Conservation (phyloP, 768 basidiomycete genomes). For the Paxillus ammoniavirescens region DNA sequence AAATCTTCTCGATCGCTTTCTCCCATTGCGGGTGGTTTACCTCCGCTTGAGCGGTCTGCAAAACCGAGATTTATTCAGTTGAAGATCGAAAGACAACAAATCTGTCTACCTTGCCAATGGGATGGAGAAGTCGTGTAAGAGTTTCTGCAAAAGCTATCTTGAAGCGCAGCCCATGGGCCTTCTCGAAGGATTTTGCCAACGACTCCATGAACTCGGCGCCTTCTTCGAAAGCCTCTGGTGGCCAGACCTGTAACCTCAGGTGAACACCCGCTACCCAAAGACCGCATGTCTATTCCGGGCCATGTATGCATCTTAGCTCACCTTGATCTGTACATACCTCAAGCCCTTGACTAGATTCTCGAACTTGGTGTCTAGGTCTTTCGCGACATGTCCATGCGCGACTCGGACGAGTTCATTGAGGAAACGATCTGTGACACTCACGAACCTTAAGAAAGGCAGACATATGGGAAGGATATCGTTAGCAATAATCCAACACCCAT, state of each 20-base stretch:
- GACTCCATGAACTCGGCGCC: constrained; percentile 88
- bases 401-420: constrained; percentile 75
- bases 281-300: not conserved
- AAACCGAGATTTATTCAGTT: not conserved
- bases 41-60: constrained; percentile 89
- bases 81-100: not conserved
- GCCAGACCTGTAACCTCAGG: constrained; percentile 68
- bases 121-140: constrained; percentile 73
- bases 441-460: constrained; percentile 52
- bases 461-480: not conserved
- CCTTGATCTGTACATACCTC: constrained; percentile 81
- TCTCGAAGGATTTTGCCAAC: constrained; percentile 77
- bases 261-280: not conserved
- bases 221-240: constrained; percentile 89
- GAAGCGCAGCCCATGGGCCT: constrained; percentile 78
- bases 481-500: not conserved
- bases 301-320: constrained; percentile 22
- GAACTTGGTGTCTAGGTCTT: constrained; percentile 77
- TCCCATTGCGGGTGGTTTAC: constrained; percentile 96
- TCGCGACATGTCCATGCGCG: constrained; percentile 70
- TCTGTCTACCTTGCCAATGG: constrained; percentile 74
- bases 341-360: constrained; percentile 85
- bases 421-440: constrained; percentile 92
- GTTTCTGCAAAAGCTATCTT: constrained; percentile 87
- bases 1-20: constrained; percentile 83